A percentile compares a stretch with the other conserved stretches of the same genome.
Evolutionary conservation across 1,284 basidiomycete genomes (phyloP).

Genomic region (Ustilago loliicola): DNA sequence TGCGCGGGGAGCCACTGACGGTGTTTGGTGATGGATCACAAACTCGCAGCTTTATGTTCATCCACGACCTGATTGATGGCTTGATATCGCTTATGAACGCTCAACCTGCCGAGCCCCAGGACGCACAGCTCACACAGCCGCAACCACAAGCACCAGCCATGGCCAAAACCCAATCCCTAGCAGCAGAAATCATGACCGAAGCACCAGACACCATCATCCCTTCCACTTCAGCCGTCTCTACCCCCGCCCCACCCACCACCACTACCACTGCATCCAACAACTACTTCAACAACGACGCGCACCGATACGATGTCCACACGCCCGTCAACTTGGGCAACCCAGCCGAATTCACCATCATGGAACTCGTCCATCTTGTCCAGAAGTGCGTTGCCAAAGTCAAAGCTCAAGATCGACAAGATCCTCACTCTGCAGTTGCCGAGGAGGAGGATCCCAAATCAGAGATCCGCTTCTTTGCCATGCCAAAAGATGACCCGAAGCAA

Average conservation of each 20-base stretch:
- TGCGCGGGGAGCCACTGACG: constrained; percentile 94
- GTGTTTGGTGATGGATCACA: constrained; percentile 96
- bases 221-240: constrained; percentile 19
- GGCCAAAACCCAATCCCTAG: constrained; percentile 67
- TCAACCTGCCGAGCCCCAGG: constrained; percentile 75
- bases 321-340: constrained; percentile 92
- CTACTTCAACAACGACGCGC: constrained; percentile 18
- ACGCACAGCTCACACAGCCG: constrained; percentile 59
- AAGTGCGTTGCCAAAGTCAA: constrained; percentile 57
- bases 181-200: constrained; percentile 37
- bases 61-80: constrained; percentile 77
- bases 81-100: constrained; percentile 69
- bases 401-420: constrained; percentile 14
- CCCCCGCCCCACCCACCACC: constrained; percentile 9
- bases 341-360: constrained; percentile 90
- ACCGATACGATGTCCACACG: constrained; percentile 47
- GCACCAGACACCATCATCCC: constrained; percentile 39
- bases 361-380: constrained; percentile 67
- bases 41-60: constrained; percentile 85
- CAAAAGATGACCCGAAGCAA: constrained; percentile 88
- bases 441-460: constrained; percentile 13
- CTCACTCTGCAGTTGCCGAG: constrained; percentile 2
- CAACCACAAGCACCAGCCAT: constrained; percentile 4
- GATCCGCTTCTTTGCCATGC: constrained; percentile 66
- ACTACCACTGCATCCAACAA: not conserved